phyloP scores from a whole-genome alignment of 441 rosid species.

The Bocquillonia castaneifolia region DNA sequence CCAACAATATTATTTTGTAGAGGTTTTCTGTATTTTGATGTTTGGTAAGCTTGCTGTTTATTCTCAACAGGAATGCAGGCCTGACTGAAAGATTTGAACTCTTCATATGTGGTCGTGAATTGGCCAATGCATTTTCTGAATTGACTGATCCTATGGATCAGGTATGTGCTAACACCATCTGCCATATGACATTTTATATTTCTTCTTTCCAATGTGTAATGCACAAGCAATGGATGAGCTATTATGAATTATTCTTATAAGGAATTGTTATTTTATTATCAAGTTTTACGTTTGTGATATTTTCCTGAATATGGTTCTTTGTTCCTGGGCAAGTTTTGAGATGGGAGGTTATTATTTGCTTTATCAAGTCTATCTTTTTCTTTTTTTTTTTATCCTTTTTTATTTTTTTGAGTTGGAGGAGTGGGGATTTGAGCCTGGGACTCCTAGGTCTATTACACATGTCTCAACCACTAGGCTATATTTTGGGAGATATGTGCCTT shows the following conservation, averaged over 20 bases:
- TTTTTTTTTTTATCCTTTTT: too few species aligned
- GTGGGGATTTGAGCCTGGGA: too few species aligned
- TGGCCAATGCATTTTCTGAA: constrained; percentile 96
- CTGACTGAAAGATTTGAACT: constrained; percentile 95
- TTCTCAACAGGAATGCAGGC: constrained; percentile 42
- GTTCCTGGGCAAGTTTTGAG: not conserved
- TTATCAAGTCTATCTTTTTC: too few species aligned
- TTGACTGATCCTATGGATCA: constrained; percentile 92
- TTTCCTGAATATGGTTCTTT: not conserved
- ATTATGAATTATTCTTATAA: not conserved
- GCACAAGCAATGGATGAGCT: not conserved
- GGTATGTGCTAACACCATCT: constrained; percentile 33
- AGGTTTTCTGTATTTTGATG: too few species aligned
- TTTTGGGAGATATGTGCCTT: too few species aligned
- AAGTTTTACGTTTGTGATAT: not conserved
- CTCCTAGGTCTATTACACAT: too few species aligned
- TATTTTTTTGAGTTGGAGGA: too few species aligned
- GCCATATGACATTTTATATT: not conserved
- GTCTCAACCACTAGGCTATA: too few species aligned
- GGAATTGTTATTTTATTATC: too few species aligned
- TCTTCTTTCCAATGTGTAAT: not conserved
- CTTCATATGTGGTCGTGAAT: constrained; percentile 88
- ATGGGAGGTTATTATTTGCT: not conserved
- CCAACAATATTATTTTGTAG: too few species aligned
- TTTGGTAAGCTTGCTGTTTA: constrained; percentile 13